Evolutionary conservation across 2,329 filamentous ascomycete species (phyloP).

Genomic region (Fusarium sp.): DNA sequence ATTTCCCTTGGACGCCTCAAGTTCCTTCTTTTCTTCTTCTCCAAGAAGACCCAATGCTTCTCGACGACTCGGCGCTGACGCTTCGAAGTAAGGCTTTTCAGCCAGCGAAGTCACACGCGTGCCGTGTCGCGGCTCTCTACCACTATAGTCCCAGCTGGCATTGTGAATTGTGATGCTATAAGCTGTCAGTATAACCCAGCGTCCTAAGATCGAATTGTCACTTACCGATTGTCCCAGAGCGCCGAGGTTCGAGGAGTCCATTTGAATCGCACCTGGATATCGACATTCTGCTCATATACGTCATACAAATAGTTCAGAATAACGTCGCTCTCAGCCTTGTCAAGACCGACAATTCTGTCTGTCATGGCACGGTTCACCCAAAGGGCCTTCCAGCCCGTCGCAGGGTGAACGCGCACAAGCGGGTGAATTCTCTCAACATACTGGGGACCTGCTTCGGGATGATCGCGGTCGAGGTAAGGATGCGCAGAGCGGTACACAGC

Average conservation of each 20-base stretch:
- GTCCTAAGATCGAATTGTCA: background rate
- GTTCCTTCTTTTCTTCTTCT: slow-evolving; percentile 61
- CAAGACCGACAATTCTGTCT: slow-evolving; percentile 75
- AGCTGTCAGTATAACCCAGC: background rate
- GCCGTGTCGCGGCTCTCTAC: slow-evolving; percentile 75
- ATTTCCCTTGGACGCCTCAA: slow-evolving; percentile 24
- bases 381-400: slow-evolving; percentile 80
- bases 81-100: slow-evolving; percentile 78
- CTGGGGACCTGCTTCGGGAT: slow-evolving; percentile 72
- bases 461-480: slow-evolving; percentile 73
- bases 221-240: slow-evolving; percentile 77
- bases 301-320: slow-evolving; percentile 76
- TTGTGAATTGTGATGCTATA: slow-evolving; percentile 78
- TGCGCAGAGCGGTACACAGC: slow-evolving; percentile 77
- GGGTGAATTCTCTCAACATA: slow-evolving; percentile 77
- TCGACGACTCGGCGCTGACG: slow-evolving; percentile 73
- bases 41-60: slow-evolving; percentile 75
- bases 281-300: slow-evolving; percentile 77
- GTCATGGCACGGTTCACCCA: slow-evolving; percentile 81
- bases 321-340: slow-evolving; percentile 76
- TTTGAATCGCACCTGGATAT: slow-evolving; percentile 79
- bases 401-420: slow-evolving; percentile 77
- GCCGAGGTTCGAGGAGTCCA: slow-evolving; percentile 77
- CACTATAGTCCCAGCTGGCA: slow-evolving; percentile 80
- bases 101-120: slow-evolving; percentile 78